These are phyloP conservation scores for Leccinum subgranulosum DNA, from an alignment of 768 basidiomycete genomes.

Conservation along the genomic window DNA sequence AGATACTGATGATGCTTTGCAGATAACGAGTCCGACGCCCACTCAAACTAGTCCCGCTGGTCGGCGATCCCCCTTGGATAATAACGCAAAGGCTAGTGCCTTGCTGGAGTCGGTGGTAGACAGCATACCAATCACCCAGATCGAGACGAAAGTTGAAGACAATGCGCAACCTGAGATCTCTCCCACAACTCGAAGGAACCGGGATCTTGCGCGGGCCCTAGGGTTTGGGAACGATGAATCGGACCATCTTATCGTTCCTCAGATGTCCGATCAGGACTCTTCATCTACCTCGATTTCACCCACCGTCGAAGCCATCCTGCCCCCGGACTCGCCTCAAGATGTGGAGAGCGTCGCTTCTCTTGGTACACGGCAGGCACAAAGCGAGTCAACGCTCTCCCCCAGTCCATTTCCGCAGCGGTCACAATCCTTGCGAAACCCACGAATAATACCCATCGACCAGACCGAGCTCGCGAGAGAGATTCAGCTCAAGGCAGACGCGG, in stretches of 20 bases:
- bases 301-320: constrained; percentile 33
- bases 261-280: constrained; percentile 23
- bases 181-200: constrained; percentile 58
- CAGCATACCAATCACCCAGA: constrained; percentile 44
- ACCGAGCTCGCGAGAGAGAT: constrained; percentile 62
- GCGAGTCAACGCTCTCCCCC: constrained; percentile 13
- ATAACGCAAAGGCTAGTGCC: constrained; percentile 58
- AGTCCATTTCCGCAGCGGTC: constrained; percentile 26
- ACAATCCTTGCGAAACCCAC: constrained; percentile 38
- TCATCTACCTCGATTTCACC: constrained; percentile 32
- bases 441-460: constrained; percentile 43
- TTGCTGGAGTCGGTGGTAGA: constrained; percentile 61
- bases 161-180: constrained; percentile 37
- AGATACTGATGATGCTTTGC: constrained; percentile 6
- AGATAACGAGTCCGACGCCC: constrained; percentile 61
- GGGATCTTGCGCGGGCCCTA: constrained; percentile 73
- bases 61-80: constrained; percentile 40
- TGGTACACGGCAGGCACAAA: constrained; percentile 1
- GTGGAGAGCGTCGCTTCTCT: constrained; percentile 9
- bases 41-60: constrained; percentile 30
- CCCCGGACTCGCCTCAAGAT: constrained; percentile 19
- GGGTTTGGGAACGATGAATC: constrained; percentile 53
- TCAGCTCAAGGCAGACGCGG: constrained; percentile 64
- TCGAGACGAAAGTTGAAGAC: constrained; percentile 26
- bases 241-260: constrained; percentile 22